phyloP scores from a whole-genome alignment of 2,329 filamentous ascomycete genomes.

The Claviceps pazoutovae region DNA sequence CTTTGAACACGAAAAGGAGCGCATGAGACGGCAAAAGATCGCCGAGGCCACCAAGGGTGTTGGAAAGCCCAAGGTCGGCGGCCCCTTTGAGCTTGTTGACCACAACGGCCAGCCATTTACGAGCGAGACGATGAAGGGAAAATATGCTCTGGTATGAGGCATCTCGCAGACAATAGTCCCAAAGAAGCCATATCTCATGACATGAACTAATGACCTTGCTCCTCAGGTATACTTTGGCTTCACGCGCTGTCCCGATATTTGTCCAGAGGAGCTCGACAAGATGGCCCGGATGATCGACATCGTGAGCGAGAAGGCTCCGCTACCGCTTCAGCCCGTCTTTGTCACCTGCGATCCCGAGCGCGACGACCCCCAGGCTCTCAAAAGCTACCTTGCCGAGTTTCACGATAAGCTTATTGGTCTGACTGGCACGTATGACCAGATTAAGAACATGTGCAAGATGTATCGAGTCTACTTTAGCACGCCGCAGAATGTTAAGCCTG shows the following conservation, averaged over 20 bases:
- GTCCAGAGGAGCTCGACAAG: slow-evolving; percentile 97
- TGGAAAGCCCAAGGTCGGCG: slow-evolving; percentile 84
- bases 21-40: slow-evolving; percentile 77
- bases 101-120: slow-evolving; percentile 68
- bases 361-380: slow-evolving; percentile 73
- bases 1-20: slow-evolving; percentile 84
- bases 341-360: slow-evolving; percentile 91
- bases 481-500: slow-evolving; percentile 72
- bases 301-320: slow-evolving; percentile 37
- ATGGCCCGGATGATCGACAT: slow-evolving; percentile 92
- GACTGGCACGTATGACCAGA: slow-evolving; percentile 85
- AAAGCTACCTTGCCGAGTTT: slow-evolving; percentile 81
- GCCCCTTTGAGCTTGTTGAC: slow-evolving; percentile 69
- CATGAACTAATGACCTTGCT: not conserved
- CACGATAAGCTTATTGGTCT: slow-evolving; percentile 75
- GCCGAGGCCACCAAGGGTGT: slow-evolving; percentile 89
- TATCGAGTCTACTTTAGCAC: slow-evolving; percentile 98
- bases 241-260: slow-evolving; percentile 96
- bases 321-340: slow-evolving; percentile 63
- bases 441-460: slow-evolving; percentile 87
- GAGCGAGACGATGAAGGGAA: slow-evolving; percentile 70
- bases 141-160: slow-evolving; percentile 56
- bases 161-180: not conserved
- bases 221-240: slow-evolving; percentile 90
- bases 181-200: not conserved